Evolutionary conservation across 2,329 filamentous ascomycete species (phyloP).

Genomic region (Elsinoe perseae): DNA sequence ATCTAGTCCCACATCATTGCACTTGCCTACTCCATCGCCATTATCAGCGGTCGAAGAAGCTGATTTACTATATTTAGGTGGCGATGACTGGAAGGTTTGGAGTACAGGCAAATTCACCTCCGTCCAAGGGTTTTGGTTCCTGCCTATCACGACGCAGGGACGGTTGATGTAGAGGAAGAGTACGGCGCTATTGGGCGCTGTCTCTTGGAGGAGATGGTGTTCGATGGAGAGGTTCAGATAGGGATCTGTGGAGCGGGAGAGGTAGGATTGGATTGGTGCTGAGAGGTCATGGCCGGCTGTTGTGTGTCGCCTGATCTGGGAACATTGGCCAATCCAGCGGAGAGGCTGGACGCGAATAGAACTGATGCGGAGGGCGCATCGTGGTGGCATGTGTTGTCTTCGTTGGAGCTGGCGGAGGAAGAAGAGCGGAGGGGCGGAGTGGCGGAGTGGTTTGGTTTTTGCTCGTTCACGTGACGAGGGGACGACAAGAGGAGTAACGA

Average conservation of each 20-base stretch:
- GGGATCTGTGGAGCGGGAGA: conserved; percentile 56
- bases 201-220: conserved; percentile 74
- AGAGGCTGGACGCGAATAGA: not conserved
- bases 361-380: not conserved
- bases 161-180: conserved; percentile 84
- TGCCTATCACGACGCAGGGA: conserved; percentile 81
- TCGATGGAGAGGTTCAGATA: conserved; percentile 91
- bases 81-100: conserved; percentile 19
- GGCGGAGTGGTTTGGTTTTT: not conserved
- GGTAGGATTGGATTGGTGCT: conserved; percentile 38
- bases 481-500: not conserved
- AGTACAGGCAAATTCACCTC: conserved; percentile 71
- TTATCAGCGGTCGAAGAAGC: too few relatives aligned
- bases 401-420: not conserved
- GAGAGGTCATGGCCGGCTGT: conserved; percentile 11
- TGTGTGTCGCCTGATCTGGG: not conserved
- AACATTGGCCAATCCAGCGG: too few relatives aligned
- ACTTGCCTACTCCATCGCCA: not conserved
- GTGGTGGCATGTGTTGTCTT: not conserved
- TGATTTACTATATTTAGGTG: not conserved
- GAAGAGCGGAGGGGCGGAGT: not conserved
- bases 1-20: conserved; percentile 32
- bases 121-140: conserved; percentile 97
- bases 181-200: conserved; percentile 62
- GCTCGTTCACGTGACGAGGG: not conserved